Conservation (phyloP, 176 grass and related monocot genomes). For the Aegilops umbellulata region DNA sequence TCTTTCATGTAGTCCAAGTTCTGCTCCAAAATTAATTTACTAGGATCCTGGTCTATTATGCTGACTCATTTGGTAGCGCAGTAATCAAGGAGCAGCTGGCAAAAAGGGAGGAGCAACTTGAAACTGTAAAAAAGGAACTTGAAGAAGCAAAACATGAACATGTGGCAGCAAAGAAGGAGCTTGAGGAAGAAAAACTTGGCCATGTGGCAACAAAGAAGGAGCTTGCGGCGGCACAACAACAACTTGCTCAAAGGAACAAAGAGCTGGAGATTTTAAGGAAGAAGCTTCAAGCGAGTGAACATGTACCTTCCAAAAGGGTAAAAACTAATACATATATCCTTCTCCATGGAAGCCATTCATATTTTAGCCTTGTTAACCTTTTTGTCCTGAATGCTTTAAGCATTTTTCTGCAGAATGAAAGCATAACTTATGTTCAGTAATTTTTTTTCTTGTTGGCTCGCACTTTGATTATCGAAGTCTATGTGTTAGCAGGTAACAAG, state of each 20-base stretch:
- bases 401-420: too few species aligned
- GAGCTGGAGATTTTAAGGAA: neutral
- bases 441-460: neutral
- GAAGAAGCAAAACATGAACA: neutral
- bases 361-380: neutral
- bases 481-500: constrained; percentile 24
- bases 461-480: neutral
- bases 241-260: neutral
- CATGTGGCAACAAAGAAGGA: neutral
- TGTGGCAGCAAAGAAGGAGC: neutral
- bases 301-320: neutral
- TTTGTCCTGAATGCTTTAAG: neutral
- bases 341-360: neutral
- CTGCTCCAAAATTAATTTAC: neutral
- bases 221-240: neutral
- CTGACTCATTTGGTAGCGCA: neutral
- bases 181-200: neutral
- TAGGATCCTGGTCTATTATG: neutral
- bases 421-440: neutral
- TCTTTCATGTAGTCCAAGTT: neutral
- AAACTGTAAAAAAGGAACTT: neutral
- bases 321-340: neutral
- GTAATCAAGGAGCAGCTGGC: neutral
- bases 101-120: neutral
- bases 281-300: constrained; percentile 36